phyloP scores from a whole-genome alignment of 2,329 filamentous ascomycete genomes.

The Tricladium varicosporioides region DNA sequence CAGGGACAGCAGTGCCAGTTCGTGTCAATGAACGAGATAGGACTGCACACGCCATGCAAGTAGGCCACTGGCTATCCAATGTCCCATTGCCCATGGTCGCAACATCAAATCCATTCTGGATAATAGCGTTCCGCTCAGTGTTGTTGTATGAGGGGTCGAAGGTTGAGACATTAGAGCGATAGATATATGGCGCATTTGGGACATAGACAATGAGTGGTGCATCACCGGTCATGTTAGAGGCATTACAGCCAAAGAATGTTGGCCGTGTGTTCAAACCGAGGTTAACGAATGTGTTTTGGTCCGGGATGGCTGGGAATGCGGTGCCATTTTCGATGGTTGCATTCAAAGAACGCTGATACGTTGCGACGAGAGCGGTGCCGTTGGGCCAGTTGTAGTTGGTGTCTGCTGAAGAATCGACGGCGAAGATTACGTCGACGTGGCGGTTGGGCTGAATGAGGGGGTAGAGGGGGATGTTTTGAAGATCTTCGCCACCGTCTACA shows the following conservation, averaged over 20 bases:
- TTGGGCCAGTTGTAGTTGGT: conserved; percentile 71
- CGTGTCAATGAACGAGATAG: conserved; percentile 72
- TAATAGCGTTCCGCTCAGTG: conserved; percentile 71
- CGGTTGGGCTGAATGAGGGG: conserved; percentile 74
- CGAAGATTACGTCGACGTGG: conserved; percentile 76
- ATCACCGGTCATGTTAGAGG: conserved; percentile 54
- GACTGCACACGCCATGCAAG: conserved; percentile 86
- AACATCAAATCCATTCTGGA: conserved; percentile 81
- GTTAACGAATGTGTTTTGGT: conserved; percentile 76
- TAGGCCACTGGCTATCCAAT: conserved; percentile 69
- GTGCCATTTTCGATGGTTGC: conserved; percentile 62
- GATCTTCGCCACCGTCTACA: conserved; percentile 75
- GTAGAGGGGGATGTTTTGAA: conserved; percentile 76
- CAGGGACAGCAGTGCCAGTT: conserved; percentile 66
- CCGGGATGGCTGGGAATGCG: conserved; percentile 69
- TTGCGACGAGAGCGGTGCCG: conserved; percentile 70
- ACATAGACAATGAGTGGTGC: conserved; percentile 81
- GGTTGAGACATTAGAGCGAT: conserved; percentile 76
- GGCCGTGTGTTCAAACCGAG: conserved; percentile 70
- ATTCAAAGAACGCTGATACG: conserved; percentile 65
- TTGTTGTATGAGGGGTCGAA: conserved; percentile 65
- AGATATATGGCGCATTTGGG: conserved; percentile 79
- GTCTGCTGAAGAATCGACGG: conserved; percentile 75
- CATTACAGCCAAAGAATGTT: conserved; percentile 78
- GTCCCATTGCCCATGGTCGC: conserved; percentile 83